Base-by-base conservation (phyloP, 116 monocot genomes). In the Zostera marina region DNA sequence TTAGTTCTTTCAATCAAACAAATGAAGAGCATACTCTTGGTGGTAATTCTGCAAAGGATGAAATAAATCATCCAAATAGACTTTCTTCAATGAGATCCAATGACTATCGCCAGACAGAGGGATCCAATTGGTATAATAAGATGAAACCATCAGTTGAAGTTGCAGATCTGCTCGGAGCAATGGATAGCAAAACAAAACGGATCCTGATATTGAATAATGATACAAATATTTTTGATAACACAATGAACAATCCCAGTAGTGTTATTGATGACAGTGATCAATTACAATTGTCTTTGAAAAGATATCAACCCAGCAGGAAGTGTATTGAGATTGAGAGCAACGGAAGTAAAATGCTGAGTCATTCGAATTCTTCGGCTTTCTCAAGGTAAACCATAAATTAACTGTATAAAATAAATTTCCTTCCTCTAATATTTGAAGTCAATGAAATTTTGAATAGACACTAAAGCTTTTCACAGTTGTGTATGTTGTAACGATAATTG, bases 291-390 rank as follows among this genome's bases (percentile, higher is more conserved):
- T 87, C 88, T 49, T 69, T 88, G 63, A 79, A 74, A 71, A 73
- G 81, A 68, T 62, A 54, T 24, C 63, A 68, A 19, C 64, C 69
- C 41, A 39, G 10, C 41, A 39, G 10, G 16, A 54, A 10, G 23
- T 16, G 14, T 55, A 60, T 65, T 14, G 65, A 39, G 13, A 62
- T 59, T 62, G 79, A 73, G 22, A 77, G 58, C n/a, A 66, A 73
- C 49, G 80, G 66, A 68, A 63, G 58, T n/a, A 73, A 69, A 42
- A 67, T 56, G 44, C 59, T 77, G 25, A 77, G 79, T 59, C 91
- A 92, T 69, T 86, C 91, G 47, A 72, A 48, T 67, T 85, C 75
- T 9, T 92, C 91, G 25, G 75, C 89, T 21, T 89, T 89, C 60
- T 77, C 77, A 56, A 11, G 71, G 81, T 32, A 32, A 32, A 32